phyloP scores from a whole-genome alignment of 2,329 filamentous ascomycete genomes.

The Cylindrodendrum hubeiense region DNA sequence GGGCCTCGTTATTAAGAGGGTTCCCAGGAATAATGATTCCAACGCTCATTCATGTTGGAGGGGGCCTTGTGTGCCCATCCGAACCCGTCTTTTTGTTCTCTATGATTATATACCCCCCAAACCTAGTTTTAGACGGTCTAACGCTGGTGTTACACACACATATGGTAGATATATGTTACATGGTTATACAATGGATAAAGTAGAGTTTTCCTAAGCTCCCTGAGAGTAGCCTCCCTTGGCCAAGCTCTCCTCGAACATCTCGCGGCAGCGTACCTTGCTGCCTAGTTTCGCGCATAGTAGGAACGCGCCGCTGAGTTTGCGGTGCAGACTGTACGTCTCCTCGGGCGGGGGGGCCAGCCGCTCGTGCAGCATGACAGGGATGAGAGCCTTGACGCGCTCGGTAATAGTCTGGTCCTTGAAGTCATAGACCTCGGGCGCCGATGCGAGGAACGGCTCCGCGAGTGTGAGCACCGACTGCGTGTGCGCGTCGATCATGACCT shows the following conservation, averaged over 20 bases:
- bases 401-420: constrained; percentile 97
- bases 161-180: constrained; percentile 26
- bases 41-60: neutral
- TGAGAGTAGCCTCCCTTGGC: constrained; percentile 49
- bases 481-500: constrained; percentile 90
- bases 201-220: constrained; percentile 8
- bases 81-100: constrained; percentile 18
- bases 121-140: constrained; percentile 19
- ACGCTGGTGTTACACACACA: constrained; percentile 16
- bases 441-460: constrained; percentile 87
- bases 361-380: constrained; percentile 94
- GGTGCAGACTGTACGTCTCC: constrained; percentile 95
- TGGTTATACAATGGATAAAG: constrained; percentile 24
- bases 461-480: constrained; percentile 89
- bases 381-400: constrained; percentile 87
- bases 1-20: constrained; percentile 26
- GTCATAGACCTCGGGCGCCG: constrained; percentile 87
- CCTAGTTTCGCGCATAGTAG: constrained; percentile 89
- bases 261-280: constrained; percentile 83
- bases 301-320: constrained; percentile 96
- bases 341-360: constrained; percentile 91
- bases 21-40: neutral
- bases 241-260: constrained; percentile 77
- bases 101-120: constrained; percentile 23
- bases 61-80: neutral